Evolutionary conservation across 2,329 filamentous ascomycete genomes (phyloP), one percentile per base, ranked within the genome.

Genomic region (Trichoderma sp.): DNA sequence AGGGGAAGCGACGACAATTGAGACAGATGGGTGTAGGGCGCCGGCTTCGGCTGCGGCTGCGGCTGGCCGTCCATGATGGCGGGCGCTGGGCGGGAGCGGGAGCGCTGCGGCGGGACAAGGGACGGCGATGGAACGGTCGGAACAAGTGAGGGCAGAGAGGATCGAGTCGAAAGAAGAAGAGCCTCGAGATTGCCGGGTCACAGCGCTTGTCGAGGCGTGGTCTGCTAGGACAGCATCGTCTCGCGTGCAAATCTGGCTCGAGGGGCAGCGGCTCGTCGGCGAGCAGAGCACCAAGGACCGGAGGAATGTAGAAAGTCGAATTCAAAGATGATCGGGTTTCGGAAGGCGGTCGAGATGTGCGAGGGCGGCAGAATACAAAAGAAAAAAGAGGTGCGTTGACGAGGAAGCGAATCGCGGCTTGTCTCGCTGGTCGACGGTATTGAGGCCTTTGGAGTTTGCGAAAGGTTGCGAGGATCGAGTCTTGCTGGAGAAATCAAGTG

Each of bases 1-100:
- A 79, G 73, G 24, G 80, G 79, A 67, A 81, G 68, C 56, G 80
- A 76, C 6, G 77, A 70, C 56, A 77, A 74, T 30, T 73, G 72
- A 45, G 75, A 74, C 28, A 78, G 68, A 68, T 76, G 72, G 15
- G 75, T 71, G 64, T 74, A 69, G 55, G 74, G 67, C 65, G 74
- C 69, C 45, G 73, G 69, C 54, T 59, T 65, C 34, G 61, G 44
- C 47, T 66, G 41, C 30, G 45, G 59, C 26, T 61, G 67, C 51
- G 56, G 63, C 58, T 67, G 51, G 64, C 17, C 62, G 66, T 67
- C 62, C 65, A 67, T 67, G 65, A 17, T 61, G 47, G 28, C 54
- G 12, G 60, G 45, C 30, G 52, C 30, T 24, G 21, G 21, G 26
- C 39, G 30, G 14, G 14, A 45, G 44, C 28, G 17, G 26, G 44